Percentiles rank a stretch among this genome's conserved stretches.
Evolutionary conservation across 306 rosid species (phyloP).

Genomic region (Pachyrhizus erosus): DNA sequence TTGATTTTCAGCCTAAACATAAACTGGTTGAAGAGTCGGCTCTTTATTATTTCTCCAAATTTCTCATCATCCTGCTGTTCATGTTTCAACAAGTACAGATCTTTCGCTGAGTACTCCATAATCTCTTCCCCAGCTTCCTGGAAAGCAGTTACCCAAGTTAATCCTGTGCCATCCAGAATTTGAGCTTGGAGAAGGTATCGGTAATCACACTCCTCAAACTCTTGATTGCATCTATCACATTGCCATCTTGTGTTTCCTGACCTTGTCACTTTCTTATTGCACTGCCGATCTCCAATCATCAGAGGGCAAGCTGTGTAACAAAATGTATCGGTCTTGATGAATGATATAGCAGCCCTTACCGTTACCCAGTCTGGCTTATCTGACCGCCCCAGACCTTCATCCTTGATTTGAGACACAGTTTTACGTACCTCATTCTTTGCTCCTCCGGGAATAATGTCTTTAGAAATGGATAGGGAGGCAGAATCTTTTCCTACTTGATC

Average conservation of each 20-base stretch:
- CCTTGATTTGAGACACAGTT: constrained; percentile 90
- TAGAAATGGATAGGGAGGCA: constrained; percentile 78
- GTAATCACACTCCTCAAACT: constrained; percentile 90
- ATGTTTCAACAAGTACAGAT: constrained; percentile 75
- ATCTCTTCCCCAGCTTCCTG: constrained; percentile 97
- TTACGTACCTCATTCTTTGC: constrained; percentile 82
- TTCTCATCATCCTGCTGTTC: constrained; percentile 71
- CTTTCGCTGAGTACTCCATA: constrained; percentile 79
- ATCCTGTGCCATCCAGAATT: constrained; percentile 83
- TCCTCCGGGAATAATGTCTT: constrained; percentile 68
- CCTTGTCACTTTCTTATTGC: constrained; percentile 84
- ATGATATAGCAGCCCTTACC: constrained; percentile 79
- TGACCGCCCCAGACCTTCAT: constrained; percentile 93
- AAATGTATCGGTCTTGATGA: constrained; percentile 85
- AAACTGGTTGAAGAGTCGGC: constrained; percentile 70
- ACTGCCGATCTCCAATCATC: constrained; percentile 94
- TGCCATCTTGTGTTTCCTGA: constrained; percentile 72
- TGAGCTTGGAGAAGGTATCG: constrained; percentile 98
- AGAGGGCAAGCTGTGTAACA: constrained; percentile 96
- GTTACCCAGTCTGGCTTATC: constrained; percentile 96
- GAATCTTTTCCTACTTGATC: constrained; percentile 75
- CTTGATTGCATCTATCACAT: constrained; percentile 96
- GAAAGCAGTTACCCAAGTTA: constrained; percentile 97
- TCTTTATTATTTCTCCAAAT: constrained; percentile 72
- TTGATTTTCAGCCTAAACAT: constrained; percentile 84